These are phyloP conservation scores for Suillus brevipes DNA, from an alignment of 768 basidiomycete genomes.

Conservation along the genomic window DNA sequence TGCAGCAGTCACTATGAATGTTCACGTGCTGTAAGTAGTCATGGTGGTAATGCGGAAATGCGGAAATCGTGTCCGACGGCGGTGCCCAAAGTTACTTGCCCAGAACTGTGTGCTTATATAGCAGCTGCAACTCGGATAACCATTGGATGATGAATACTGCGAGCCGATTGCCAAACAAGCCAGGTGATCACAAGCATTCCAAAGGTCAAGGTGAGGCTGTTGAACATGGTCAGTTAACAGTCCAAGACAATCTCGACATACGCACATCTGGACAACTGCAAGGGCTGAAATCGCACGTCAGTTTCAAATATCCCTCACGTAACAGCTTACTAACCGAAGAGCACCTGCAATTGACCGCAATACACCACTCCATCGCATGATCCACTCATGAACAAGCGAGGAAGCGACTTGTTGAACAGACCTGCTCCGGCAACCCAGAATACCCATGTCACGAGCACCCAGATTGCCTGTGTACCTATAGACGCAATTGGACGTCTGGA, in stretches of 20 bases:
- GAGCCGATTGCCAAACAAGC: slow-evolving; percentile 54
- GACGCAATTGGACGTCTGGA: slow-evolving; percentile 54
- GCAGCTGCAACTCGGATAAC: slow-evolving; percentile 19
- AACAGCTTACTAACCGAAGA: slow-evolving; percentile 48
- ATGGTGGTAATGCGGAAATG: slow-evolving; percentile 4
- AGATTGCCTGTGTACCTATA: slow-evolving; percentile 58
- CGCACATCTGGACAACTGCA: slow-evolving; percentile 55
- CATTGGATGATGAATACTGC: slow-evolving; percentile 35
- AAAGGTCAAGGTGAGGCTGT: slow-evolving; percentile 46
- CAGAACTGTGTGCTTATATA: neutral
- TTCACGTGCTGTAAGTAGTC: neutral
- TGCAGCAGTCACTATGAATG: neutral
- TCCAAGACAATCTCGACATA: slow-evolving; percentile 9
- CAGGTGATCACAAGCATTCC: slow-evolving; percentile 50
- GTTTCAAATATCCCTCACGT: neutral
- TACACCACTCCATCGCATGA: slow-evolving; percentile 47
- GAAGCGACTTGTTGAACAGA: slow-evolving; percentile 49
- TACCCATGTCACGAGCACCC: slow-evolving; percentile 59
- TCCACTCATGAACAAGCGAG: slow-evolving; percentile 40
- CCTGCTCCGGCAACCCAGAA: slow-evolving; percentile 61
- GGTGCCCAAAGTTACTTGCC: neutral
- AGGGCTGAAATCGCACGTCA: slow-evolving; percentile 36
- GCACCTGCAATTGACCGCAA: slow-evolving; percentile 54
- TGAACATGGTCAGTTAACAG: slow-evolving; percentile 15
- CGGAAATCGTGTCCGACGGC: neutral